Evolutionary conservation across 805 yeast species (phyloP), one percentile per base, ranked within the genome.

Genomic region (Ogataea nakhonphanomensis): DNA sequence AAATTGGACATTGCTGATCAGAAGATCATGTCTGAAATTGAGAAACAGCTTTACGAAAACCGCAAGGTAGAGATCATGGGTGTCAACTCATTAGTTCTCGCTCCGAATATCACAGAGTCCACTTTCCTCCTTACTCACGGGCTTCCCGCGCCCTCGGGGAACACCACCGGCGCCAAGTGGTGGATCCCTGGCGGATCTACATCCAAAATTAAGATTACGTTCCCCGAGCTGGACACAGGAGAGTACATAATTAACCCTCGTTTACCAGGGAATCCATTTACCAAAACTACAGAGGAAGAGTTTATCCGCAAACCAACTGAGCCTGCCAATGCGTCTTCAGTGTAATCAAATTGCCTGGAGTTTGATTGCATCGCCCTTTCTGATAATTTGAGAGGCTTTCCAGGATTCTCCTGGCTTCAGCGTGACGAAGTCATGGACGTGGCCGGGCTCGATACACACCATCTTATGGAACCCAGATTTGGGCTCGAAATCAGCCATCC

Each of bases 401-500:
- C 96, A 90, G 46, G 70, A 70, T 45, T 73, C 74, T 38, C 93
- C 91, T n/a, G 91, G 81, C 35, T 67, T 61, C 51, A 93, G 70
- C 17, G 62, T 65, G 17, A 76, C 69, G 57, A 84, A 83, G 33
- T 81, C 79, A 43, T 76, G 72, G 28, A 93, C 98, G 51, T 81
- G 73, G 30, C 99, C 99, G 2, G 96, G 95, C 64, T 93, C 99
- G 42, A 93, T 76, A 66, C 99, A 93, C 43, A 93, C 78, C 98
- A 93, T 91, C 33, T 81, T 70, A 50, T 79, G 73, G 69, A 71
- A 93, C 5, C 96, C 98, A 39, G 65, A 62, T 59, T 85, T 87
- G 36, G 98, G 99, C 53, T 72, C 75, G 56, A 91, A 93, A 65
- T 93, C 99, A 30, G 70, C 81, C 91, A 93, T 86, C 2, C 83